phyloP scores from a whole-genome alignment of 2,329 filamentous ascomycete genomes.

The Fusarium sp. region DNA sequence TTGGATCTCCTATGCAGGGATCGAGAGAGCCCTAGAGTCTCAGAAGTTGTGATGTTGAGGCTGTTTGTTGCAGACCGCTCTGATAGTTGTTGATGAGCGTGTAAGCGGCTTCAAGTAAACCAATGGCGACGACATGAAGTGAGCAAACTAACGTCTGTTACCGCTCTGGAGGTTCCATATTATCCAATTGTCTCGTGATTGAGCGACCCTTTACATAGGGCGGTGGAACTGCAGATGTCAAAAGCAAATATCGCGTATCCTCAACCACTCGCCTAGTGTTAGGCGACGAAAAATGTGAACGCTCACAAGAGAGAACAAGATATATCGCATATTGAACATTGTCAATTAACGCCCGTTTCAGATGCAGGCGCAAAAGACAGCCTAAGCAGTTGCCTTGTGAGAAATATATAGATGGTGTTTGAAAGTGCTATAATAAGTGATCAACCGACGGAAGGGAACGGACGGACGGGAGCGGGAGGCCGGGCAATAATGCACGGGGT shows the following conservation, averaged over 20 bases:
- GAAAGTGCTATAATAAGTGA: not conserved
- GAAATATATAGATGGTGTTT: not conserved
- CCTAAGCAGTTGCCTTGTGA: not conserved
- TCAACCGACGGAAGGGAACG: not conserved
- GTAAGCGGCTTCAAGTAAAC: not conserved
- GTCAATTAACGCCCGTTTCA: not conserved
- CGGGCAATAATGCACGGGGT: not conserved
- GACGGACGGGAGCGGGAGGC: not conserved
- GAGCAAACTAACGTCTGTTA: not conserved
- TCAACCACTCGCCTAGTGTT: not conserved
- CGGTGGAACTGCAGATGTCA: not conserved
- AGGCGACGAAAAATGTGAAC: not conserved
- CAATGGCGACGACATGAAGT: not conserved
- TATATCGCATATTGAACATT: not conserved
- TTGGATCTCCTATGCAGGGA: not conserved
- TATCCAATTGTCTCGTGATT: not conserved
- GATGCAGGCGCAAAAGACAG: not conserved
- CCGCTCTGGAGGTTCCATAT: not conserved
- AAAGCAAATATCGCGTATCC: not conserved
- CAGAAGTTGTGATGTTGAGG: not conserved
- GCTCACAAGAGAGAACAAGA: not conserved
- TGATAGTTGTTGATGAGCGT: not conserved
- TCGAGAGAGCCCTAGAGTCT: not conserved
- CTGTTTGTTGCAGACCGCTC: slow-evolving; percentile 11
- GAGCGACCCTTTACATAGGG: not conserved